A percentile compares a stretch with the other conserved stretches of the same genome.
These are phyloP conservation scores for Hymenoscyphus scutula DNA, from an alignment of 2,329 filamentous ascomycete genomes.

Conservation along the genomic window DNA sequence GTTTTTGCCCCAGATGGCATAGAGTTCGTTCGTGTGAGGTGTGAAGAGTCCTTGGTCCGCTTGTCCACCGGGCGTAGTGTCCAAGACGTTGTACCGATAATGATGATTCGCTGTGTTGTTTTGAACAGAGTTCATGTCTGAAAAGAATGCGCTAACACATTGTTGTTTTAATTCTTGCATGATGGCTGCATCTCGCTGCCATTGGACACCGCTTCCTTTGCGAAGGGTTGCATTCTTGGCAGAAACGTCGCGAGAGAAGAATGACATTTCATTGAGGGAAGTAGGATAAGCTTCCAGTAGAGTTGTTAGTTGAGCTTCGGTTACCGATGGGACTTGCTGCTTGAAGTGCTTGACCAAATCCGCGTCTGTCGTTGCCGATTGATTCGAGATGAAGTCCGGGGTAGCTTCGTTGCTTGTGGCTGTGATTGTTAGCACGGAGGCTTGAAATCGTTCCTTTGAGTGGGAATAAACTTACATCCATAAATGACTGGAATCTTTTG, in stretches of 20 bases:
- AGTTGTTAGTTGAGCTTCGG: not conserved
- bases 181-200: conserved; percentile 17
- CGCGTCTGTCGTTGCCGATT: not conserved
- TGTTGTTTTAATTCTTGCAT: conserved; percentile 6
- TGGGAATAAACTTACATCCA: conserved; percentile 22
- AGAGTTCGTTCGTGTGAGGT: conserved; percentile 63
- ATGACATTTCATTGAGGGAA: not conserved
- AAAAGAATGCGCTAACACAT: conserved; percentile 13
- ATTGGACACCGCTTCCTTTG: conserved; percentile 12
- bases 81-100: conserved; percentile 61
- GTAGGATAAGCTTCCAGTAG: not conserved
- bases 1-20: conserved; percentile 64
- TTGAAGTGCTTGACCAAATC: not conserved
- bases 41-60: conserved; percentile 57
- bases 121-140: conserved; percentile 19
- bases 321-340: not conserved
- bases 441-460: too few relatives aligned
- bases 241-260: not conserved
- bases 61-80: conserved; percentile 44
- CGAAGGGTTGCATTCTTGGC: conserved; percentile 1
- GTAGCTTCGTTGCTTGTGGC: not conserved
- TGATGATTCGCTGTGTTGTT: conserved; percentile 50
- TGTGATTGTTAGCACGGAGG: not conserved
- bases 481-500: conserved; percentile 52
- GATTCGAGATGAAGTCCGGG: not conserved